Evolutionary conservation across 2,329 filamentous ascomycete genomes (phyloP).

Genomic region (Paecilomyces formosus): DNA sequence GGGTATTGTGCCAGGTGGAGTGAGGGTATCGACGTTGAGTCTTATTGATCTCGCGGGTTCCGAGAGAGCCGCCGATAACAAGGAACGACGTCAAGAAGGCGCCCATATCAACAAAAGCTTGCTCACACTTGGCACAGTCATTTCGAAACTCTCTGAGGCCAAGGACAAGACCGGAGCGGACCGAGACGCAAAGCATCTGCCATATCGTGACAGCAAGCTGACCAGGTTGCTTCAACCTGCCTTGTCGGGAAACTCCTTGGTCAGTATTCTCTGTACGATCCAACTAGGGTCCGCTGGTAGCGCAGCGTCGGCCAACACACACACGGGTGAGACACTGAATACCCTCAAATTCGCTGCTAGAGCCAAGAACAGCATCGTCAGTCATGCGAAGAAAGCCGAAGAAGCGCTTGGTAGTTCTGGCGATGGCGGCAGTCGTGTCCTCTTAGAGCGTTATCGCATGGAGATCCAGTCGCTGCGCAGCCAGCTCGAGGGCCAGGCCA

Average conservation of each 20-base stretch:
- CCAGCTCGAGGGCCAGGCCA: slow-evolving; percentile 78
- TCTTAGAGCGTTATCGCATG: slow-evolving; percentile 87
- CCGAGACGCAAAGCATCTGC: slow-evolving; percentile 84
- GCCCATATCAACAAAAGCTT: slow-evolving; percentile 98
- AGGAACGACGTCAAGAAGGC: slow-evolving; percentile 87
- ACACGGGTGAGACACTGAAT: slow-evolving; percentile 84
- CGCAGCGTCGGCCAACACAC: slow-evolving; percentile 61
- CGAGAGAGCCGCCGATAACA: slow-evolving; percentile 89
- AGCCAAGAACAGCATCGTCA: slow-evolving; percentile 96
- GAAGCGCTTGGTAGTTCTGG: slow-evolving; percentile 71
- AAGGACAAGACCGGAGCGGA: slow-evolving; percentile 74
- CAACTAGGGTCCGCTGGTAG: slow-evolving; percentile 75
- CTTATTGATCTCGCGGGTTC: slow-evolving; percentile 95
- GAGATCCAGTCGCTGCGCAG: slow-evolving; percentile 77
- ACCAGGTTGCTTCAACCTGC: slow-evolving; percentile 88
- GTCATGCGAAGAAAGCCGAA: slow-evolving; percentile 89
- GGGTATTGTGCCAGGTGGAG: slow-evolving; percentile 71
- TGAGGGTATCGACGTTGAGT: slow-evolving; percentile 89
- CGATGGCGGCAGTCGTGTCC: slow-evolving; percentile 76
- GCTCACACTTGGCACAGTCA: slow-evolving; percentile 89
- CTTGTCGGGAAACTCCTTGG: slow-evolving; percentile 83
- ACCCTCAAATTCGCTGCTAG: slow-evolving; percentile 94
- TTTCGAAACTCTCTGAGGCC: slow-evolving; percentile 80
- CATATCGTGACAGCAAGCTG: slow-evolving; percentile 95
- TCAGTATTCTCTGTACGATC: slow-evolving; percentile 96